Base-by-base conservation (phyloP, 2,329 filamentous ascomycete species). In the Cladosporium velox region DNA sequence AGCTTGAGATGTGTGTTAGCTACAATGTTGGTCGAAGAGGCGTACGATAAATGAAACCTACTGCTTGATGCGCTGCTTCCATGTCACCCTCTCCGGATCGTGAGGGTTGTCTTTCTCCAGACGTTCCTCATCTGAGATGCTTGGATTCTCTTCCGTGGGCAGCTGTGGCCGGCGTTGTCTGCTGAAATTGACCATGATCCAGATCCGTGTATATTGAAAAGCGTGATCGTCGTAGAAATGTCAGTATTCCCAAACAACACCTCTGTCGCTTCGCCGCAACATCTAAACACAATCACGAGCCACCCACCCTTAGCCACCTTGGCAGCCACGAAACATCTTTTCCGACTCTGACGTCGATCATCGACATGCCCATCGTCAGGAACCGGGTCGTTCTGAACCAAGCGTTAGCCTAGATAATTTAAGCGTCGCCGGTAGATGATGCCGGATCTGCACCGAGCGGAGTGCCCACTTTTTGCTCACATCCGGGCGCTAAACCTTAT, bases 1-100 rank as follows among this genome's bases (percentile, higher is more conserved):
- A 82, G 69, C 69, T 61, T 24, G 12, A 15, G 35, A 66, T 26
- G 62, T 55, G 59, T 64, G n/a, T n/a, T n/a, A n/a, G n/a, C n/a
- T n/a, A n/a, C n/a, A n/a, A n/a, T n/a, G n/a, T n/a, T n/a, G n/a
- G n/a, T n/a, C n/a, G n/a, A n/a, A n/a, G n/a, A n/a, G n/a, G n/a
- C n/a, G n/a, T n/a, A n/a, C n/a, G 41, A 24, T 21, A 11, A 8
- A 34, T 4, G 28, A 8, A 6, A 65, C 67, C 28, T 59, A 69
- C 67, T 69, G 67, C 30, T 59, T 65, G 34, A 69, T 47, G 24
- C 67, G 59, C 18, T 69, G 30, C 28, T 65, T 66, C 12, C 54
- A 54, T 11, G 66, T 66, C 1, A 69, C 49, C 4, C 52, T 38
- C 49, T 55, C 52, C 21, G 49, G 30, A 32, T 64, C 49, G 49